Base-by-base conservation (phyloP, 768 basidiomycete species). In the Tricholoma matsutake region DNA sequence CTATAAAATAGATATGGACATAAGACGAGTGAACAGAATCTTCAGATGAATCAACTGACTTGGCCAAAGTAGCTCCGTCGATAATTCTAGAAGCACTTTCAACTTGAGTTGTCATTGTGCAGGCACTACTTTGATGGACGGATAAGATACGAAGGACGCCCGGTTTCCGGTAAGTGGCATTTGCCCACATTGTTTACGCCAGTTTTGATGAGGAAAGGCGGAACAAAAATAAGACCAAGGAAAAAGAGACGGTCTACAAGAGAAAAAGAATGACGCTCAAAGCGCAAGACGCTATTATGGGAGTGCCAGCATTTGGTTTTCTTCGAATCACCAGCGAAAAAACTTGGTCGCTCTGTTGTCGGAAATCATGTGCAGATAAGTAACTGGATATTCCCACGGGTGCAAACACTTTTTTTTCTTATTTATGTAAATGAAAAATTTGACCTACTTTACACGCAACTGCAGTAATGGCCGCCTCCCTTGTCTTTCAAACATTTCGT, bases 61-160 rank as follows among this genome's bases (percentile, higher is more conserved):
- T 94, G 71, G 96, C 92, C 64, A 95, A 75, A 51, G 82, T 83
- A 51, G 83, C 90, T 16, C 96, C 96, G 65, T 97, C 92, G 71
- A 98, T 94, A 68, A 91, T 69, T 63, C 75, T 80, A 65, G 77
- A 75, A 59, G 74, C 65, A 55, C 20, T 20, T 45, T 67, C 56
- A 59, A 65, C 54, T 57, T 69, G 66, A 59, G 74, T 68, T 25
- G 77, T 64, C 78, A 81, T 81, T 54, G 72, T 70, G 63, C 72
- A 73, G 34, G 72, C 67, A 72, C 45, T 47, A 72, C 45, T 47
- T 25, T 74, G 75, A 66, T 69, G 68, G 63, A 67, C 65, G 72
- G 76, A 76, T 75, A 78, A 77, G 73, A 71, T 65, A 64, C 51
- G 64, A 43, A 51, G 32, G 51, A 54, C 4, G 13, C 25, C 34